Evolutionary conservation across 495 filamentous ascomycete genomes (phyloP).

Genomic region (Penicilliopsis zonata): DNA sequence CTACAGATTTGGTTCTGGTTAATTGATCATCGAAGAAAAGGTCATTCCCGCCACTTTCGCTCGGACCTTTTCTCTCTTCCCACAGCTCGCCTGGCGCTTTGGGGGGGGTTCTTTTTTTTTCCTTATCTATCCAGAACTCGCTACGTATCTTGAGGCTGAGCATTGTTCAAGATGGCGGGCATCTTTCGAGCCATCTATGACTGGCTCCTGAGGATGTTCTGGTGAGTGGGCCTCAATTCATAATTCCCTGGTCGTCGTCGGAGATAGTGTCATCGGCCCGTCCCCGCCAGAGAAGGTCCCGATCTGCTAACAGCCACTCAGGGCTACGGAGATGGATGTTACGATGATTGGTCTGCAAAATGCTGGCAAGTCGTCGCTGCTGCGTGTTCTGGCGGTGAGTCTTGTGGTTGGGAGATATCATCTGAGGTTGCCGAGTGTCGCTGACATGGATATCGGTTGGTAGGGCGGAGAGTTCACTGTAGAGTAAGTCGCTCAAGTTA

Average conservation of each 20-base stretch:
- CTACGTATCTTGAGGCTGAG: conserved; percentile 1
- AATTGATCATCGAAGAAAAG: too few relatives aligned
- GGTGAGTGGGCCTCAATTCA: conserved; percentile 55
- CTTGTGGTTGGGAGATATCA: conserved; percentile 1
- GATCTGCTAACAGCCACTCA: conserved; percentile 24
- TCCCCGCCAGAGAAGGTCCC: conserved; percentile 22
- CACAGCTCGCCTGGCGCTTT: too few relatives aligned
- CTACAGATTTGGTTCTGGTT: too few relatives aligned
- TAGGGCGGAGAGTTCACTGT: conserved; percentile 98
- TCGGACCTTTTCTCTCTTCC: too few relatives aligned
- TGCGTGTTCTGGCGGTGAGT: conserved; percentile 88
- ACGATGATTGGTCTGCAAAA: conserved; percentile 99
- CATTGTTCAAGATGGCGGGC: conserved; percentile 53
- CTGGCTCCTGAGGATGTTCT: conserved; percentile 95
- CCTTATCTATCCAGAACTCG: conserved; percentile 1
- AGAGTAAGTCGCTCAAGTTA: conserved; percentile 62
- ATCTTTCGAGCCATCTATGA: conserved; percentile 93
- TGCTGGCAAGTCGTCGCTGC: conserved; percentile 90
- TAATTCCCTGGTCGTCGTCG: conserved; percentile 8
- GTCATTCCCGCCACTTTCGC: too few relatives aligned
- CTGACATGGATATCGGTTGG: conserved; percentile 14
- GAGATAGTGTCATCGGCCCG: conserved; percentile 17
- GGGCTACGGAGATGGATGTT: conserved; percentile 98
- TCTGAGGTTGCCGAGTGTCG: conserved; percentile 2
- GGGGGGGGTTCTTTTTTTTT: too few relatives aligned